Evolutionary conservation across 75 land plant genomes (phyloP), one percentile per base, ranked within the genome.

Genomic region (Sequoia sempervirens): DNA sequence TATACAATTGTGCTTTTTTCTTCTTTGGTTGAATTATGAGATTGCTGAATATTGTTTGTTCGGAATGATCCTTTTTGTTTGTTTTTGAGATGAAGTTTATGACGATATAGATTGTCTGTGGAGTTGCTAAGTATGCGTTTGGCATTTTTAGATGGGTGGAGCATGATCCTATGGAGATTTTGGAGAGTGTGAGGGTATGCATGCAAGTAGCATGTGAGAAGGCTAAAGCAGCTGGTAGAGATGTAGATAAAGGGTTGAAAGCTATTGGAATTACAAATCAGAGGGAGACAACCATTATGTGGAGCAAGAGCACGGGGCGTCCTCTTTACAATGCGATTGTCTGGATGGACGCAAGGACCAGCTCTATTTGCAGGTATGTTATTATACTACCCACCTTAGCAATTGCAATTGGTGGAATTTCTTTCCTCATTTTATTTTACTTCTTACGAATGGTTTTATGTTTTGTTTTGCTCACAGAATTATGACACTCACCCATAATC

Each of bases 261-360:
- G 99, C 93, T 2, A 93, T 98, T 58, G 99, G 99, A 4, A 81
- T 98, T 68, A 98, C 99, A 52, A 98, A 98, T 84, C 99, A 98
- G 93, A 87, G 99, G 80, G 99, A 98, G 91, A 98, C 99, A 1
- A 95, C 93, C 43, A 84, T 98, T 12, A 72, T 95, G 1, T 98
- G 99, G 99, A 98, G 99, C 89, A 96, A 92, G 84, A 93, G 94
- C 76, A 95, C 99, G 6, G 99, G 99, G 14, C 81, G 82, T 81
- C 99, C 99, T 36, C 91, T 96, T 43, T 88, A 98, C 81, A 95
- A 98, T 86, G 99, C 99, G 83, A 89, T 98, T 84, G 99, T 98
- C 74, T 98, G 99, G 99, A 98, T 96, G 99, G 99, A 98, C 84
- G 92, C 83, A 40, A 87, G 99, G 26, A 95, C 99, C 58, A 91